phyloP scores from a whole-genome alignment of 495 filamentous ascomycete genomes.

The Tuber melanosporum region DNA sequence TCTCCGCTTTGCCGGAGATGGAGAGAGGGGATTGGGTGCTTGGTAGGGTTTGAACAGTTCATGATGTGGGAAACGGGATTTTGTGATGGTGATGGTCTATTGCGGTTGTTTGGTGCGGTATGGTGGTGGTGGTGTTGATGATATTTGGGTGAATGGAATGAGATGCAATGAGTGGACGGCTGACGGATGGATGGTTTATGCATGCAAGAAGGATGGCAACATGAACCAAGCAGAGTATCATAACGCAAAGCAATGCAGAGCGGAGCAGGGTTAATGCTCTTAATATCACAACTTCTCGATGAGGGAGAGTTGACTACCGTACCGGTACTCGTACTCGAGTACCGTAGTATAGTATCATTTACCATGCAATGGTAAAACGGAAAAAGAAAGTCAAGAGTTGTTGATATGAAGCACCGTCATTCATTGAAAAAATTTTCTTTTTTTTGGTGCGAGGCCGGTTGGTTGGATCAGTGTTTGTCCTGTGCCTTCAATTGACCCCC shows the following conservation, averaged over 20 bases:
- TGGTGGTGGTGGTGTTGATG: background rate
- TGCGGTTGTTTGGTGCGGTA: background rate
- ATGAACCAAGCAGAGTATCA: background rate
- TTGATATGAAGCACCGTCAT: background rate
- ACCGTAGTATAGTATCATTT: too few relatives aligned
- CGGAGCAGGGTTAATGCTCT: background rate
- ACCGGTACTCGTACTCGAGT: too few relatives aligned
- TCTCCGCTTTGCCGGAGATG: background rate
- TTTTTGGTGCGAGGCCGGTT: background rate
- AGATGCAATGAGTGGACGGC: background rate
- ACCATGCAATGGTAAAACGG: background rate
- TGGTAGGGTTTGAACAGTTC: background rate
- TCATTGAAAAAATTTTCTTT: background rate
- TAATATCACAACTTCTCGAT: too few relatives aligned
- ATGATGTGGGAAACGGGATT: background rate
- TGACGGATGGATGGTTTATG: background rate
- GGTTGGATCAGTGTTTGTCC: background rate
- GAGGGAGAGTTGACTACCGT: too few relatives aligned
- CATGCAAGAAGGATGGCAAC: background rate
- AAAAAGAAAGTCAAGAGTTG: background rate
- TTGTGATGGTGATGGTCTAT: background rate
- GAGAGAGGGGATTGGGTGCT: background rate
- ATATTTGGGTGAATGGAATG: background rate
- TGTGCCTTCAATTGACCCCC: background rate
- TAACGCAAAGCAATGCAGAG: background rate